Base-by-base conservation (phyloP, 2,329 filamentous ascomycete species). In the Colletotrichum caudatum region DNA sequence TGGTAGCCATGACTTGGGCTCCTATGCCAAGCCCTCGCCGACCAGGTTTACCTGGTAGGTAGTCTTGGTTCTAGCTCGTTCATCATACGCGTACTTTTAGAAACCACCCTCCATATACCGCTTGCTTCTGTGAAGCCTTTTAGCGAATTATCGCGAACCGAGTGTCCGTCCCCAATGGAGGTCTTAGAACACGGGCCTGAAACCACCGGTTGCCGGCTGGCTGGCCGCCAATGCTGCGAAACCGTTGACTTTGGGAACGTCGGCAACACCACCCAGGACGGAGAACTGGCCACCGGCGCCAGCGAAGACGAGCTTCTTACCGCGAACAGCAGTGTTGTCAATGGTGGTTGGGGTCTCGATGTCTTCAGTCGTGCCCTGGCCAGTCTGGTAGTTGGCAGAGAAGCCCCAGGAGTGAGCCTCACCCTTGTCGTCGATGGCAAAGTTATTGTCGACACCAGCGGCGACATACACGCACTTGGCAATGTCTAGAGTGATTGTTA, bases 231-330 rank as follows among this genome's bases (percentile, higher is more conserved):
- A 39, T 9, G 51, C 46, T 11, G 68, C 65, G 33, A 75, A 75
- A 18, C 81, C 81, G 54, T 82, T 83, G 51, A 75, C 74, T 68
- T 75, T 74, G 60, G 76, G 76, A 1, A 58, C 74, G 46, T 72
- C 69, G 44, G 73, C 78, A 33, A 78, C 78, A 64, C 87, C 86
- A 12, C 86, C 85, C n/a, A 93, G 76, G 33, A 93, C 82, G 1
- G 91, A 92, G 80, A 90, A 98, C 78, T 98, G 95, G 6, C 94
- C 94, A 74, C 95, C 95, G n/a, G 92, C 92, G 54, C 93, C 93
- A n/a, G 93, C 93, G 82, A 88, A 94, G 44, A 90, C 86, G 54
- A 98, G 86, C 80, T 91, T 90, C 82, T 92, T 91, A 53, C 89
- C 93, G 39, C 90, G 88, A 37, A 96, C 89, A 53, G 94, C 94